Evolutionary conservation across 257 asterid species (phyloP).

Genomic region (Paulownia fortunei): DNA sequence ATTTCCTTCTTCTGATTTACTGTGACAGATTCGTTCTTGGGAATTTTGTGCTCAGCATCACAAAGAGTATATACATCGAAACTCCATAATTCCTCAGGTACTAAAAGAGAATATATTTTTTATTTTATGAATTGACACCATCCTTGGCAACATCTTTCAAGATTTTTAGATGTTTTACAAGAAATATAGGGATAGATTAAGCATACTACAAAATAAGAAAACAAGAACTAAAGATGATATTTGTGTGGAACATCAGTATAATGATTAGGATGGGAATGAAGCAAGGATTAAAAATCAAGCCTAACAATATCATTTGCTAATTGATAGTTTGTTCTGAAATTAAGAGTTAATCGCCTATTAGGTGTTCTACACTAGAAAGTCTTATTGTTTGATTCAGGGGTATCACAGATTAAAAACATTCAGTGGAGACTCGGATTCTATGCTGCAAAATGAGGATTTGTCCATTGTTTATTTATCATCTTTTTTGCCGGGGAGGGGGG

Average conservation of each 20-base stretch:
- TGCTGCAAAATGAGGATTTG: no score
- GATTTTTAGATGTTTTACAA: not conserved
- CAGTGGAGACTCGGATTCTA: no score
- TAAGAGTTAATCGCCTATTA: no score
- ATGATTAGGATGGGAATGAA: not conserved
- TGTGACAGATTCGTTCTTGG: slow-evolving; percentile 40
- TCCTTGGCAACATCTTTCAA: not conserved
- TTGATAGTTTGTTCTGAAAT: no score
- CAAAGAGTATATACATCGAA: slow-evolving; percentile 34
- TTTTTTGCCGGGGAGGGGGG: no score
- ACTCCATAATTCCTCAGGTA: slow-evolving; percentile 40
- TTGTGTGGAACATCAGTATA: not conserved
- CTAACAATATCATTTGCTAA: no score
- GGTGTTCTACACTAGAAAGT: no score
- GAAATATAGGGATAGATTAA: not conserved
- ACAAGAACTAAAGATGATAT: not conserved
- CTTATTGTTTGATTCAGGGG: no score
- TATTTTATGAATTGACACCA: not conserved
- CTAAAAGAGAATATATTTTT: not conserved
- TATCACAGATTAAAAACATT: no score
- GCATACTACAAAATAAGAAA: not conserved
- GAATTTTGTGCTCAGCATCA: slow-evolving; percentile 44
- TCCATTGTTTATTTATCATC: no score
- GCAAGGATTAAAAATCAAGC: no score
- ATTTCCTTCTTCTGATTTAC: not conserved